Conservation (phyloP, 768 basidiomycete species). For the Serendipita indica region DNA sequence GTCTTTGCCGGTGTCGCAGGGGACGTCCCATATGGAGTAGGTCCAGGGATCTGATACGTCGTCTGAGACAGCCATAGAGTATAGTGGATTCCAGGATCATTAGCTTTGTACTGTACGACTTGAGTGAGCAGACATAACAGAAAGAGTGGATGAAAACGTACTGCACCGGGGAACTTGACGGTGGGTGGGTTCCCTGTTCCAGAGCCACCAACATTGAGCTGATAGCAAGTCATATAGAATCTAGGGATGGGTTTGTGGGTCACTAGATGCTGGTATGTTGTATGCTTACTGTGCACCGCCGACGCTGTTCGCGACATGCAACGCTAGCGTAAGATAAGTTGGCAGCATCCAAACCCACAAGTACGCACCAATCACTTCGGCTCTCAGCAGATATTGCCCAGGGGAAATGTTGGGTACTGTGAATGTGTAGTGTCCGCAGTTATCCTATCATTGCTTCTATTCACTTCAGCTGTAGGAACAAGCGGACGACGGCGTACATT, state of each 20-base stretch:
- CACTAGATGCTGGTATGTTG: slow-evolving; percentile 16
- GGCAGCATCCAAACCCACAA: slow-evolving; percentile 14
- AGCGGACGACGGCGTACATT: background rate
- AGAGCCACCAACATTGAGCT: slow-evolving; percentile 33
- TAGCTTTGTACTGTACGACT: slow-evolving; percentile 21
- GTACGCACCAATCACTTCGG: slow-evolving; percentile 33
- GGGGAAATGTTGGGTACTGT: slow-evolving; percentile 31
- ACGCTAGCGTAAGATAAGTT: slow-evolving; percentile 15
- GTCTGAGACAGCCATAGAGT: background rate
- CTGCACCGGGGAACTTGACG: slow-evolving; percentile 37
- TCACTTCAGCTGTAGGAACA: slow-evolving; percentile 19
- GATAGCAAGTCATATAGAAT: slow-evolving; percentile 36
- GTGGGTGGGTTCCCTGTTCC: slow-evolving; percentile 30
- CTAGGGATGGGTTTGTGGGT: no score
- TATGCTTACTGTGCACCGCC: slow-evolving; percentile 28
- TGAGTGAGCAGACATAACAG: slow-evolving; percentile 31
- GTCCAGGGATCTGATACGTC: slow-evolving; percentile 26
- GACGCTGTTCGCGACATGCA: slow-evolving; percentile 36
- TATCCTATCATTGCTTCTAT: no score
- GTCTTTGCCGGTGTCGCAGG: slow-evolving; percentile 30
- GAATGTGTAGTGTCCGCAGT: slow-evolving; percentile 40
- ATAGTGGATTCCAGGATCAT: background rate
- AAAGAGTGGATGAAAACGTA: slow-evolving; percentile 25
- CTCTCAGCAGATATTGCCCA: slow-evolving; percentile 35
- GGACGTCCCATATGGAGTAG: slow-evolving; percentile 32